Evolutionary conservation across 257 asterid genomes (phyloP).

Genomic region (Anisodus tanguticus): DNA sequence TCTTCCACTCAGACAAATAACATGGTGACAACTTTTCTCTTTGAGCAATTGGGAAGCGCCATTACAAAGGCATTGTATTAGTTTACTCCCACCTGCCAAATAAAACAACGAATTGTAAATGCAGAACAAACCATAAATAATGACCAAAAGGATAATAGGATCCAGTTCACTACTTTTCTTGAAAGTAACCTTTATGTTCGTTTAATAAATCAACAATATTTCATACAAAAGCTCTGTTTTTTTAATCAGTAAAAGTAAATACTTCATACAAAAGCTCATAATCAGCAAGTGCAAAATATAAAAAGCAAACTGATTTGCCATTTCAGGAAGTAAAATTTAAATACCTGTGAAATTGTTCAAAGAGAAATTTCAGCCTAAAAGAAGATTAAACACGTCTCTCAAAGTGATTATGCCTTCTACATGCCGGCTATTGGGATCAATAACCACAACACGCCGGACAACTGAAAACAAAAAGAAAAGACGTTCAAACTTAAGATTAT

Average conservation of each 20-base stretch:
- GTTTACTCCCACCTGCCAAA: conserved; percentile 16
- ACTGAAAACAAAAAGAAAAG: conserved; percentile 40
- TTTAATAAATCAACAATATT: conserved; percentile 2
- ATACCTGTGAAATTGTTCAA: conserved; percentile 4
- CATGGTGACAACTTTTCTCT: not conserved
- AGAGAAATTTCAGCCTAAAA: conserved; percentile 39
- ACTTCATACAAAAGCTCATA: not conserved
- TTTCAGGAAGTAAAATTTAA: not conserved
- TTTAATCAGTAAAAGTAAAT: too few relatives aligned
- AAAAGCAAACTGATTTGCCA: not conserved
- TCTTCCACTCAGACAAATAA: not conserved
- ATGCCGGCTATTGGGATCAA: conserved; percentile 43
- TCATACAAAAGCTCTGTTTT: not conserved
- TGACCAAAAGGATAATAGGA: not conserved
- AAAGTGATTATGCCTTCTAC: conserved; percentile 72
- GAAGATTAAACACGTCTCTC: conserved; percentile 54
- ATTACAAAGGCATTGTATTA: not conserved
- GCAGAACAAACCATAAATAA: not conserved
- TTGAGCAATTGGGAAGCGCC: not conserved
- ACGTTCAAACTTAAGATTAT: not conserved
- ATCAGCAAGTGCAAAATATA: not conserved
- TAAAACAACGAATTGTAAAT: not conserved
- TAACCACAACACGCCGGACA: conserved; percentile 56
- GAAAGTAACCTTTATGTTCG: not conserved
- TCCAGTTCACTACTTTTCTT: not conserved